phyloP scores from a whole-genome alignment of 805 yeast species.

The Hanseniaspora valbyensis region DNA sequence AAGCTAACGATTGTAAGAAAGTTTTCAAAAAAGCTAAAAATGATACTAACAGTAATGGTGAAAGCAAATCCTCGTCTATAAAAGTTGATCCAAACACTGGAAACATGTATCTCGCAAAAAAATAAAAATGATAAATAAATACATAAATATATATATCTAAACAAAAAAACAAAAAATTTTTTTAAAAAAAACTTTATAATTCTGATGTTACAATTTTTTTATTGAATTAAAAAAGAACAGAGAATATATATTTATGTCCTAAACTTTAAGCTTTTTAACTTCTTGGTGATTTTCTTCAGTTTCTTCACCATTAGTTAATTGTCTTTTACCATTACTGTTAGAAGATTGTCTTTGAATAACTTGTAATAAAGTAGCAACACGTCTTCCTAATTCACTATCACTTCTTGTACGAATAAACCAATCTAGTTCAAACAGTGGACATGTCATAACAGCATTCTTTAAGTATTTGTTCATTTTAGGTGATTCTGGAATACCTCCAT shows the following conservation, averaged over 20 bases:
- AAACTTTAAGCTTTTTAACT: background rate
- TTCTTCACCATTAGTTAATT: slow-evolving; percentile 23
- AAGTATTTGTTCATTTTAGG: slow-evolving; percentile 52
- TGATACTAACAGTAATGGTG: background rate
- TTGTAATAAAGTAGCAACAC: slow-evolving; percentile 50
- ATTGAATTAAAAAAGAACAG: too few species aligned
- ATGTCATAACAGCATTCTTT: slow-evolving; percentile 49
- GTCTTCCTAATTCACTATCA: slow-evolving; percentile 57
- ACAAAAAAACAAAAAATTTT: too few species aligned
- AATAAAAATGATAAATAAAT: too few species aligned
- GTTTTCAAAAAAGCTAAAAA: background rate
- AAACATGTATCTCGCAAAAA: slow-evolving; percentile 11
- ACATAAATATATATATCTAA: too few species aligned
- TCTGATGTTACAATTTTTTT: too few species aligned
- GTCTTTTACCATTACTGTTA: slow-evolving; percentile 38
- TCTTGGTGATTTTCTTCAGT: background rate
- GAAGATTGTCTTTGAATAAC: slow-evolving; percentile 25
- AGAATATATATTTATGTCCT: too few species aligned
- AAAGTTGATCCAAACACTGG: slow-evolving; percentile 12
- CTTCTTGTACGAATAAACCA: slow-evolving; percentile 66
- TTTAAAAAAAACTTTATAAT: too few species aligned
- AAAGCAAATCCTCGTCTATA: slow-evolving; percentile 1
- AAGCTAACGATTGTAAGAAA: slow-evolving; percentile 17
- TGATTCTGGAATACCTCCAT: slow-evolving; percentile 42
- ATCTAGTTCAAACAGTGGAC: slow-evolving; percentile 56